Conservation (phyloP, 352 stramenopile species). For the Globisporangium iwayamae region DNA sequence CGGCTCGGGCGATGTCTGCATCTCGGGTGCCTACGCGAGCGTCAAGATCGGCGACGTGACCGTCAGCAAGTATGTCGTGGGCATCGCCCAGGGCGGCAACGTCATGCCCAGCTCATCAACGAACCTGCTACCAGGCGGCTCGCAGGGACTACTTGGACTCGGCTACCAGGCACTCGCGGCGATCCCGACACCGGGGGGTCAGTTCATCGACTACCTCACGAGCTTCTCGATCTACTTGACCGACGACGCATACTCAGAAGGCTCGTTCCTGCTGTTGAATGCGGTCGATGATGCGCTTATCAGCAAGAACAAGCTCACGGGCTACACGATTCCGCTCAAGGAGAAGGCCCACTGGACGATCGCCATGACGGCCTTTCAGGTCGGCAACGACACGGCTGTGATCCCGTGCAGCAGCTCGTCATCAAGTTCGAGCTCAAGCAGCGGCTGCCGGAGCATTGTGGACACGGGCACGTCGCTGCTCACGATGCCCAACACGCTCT, state of each 20-base stretch:
- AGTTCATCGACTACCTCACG: constrained; percentile 57
- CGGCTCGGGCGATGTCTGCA: constrained; percentile 61
- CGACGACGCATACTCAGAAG: constrained; percentile 31
- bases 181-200: constrained; percentile 36
- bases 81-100: constrained; percentile 47
- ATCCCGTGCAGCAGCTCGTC: constrained; percentile 40
- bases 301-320: constrained; percentile 31
- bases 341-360: constrained; percentile 63
- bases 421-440: neutral
- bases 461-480: constrained; percentile 63
- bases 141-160: constrained; percentile 64
- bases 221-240: constrained; percentile 72
- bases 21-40: constrained; percentile 31
- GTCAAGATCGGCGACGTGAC: constrained; percentile 47
- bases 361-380: constrained; percentile 52
- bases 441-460: constrained; percentile 45
- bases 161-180: constrained; percentile 51
- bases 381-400: constrained; percentile 32
- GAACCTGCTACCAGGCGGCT: constrained; percentile 37
- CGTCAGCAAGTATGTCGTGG: constrained; percentile 48
- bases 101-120: constrained; percentile 36
- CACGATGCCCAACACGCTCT: constrained; percentile 43
- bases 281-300: constrained; percentile 62
- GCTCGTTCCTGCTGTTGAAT: constrained; percentile 70
- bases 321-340: constrained; percentile 49